Evolutionary conservation across 345 rosid species (phyloP).

Genomic region (Eucalyptus dawsonii): DNA sequence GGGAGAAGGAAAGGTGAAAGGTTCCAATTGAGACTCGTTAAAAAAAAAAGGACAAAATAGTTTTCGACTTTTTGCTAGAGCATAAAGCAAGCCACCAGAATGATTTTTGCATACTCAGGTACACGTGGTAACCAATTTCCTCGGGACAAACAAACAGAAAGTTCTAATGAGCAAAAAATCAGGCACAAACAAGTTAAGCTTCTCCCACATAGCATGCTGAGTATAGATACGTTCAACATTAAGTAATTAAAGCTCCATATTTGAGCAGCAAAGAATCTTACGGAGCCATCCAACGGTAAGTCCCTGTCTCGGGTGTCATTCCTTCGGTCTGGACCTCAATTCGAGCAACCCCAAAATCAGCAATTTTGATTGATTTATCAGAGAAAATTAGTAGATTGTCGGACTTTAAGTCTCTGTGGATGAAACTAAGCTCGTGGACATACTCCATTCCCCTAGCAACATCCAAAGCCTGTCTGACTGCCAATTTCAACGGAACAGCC

Average conservation of each 20-base stretch:
- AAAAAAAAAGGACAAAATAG: neutral
- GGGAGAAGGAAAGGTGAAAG: neutral
- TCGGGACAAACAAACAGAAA: neutral
- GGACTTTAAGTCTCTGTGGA: constrained; percentile 33
- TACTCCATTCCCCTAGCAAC: constrained; percentile 38
- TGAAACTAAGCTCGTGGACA: constrained; percentile 19
- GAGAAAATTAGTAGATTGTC: constrained; percentile 24
- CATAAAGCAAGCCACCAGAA: neutral
- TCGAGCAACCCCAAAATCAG: constrained; percentile 38
- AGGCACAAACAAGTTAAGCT: neutral
- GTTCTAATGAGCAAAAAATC: neutral
- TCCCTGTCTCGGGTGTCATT: constrained; percentile 41
- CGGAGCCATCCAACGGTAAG: constrained; percentile 51
- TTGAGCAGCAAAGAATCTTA: constrained; percentile 4
- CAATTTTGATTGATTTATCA: constrained; percentile 34
- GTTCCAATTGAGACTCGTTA: neutral
- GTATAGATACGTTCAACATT: neutral
- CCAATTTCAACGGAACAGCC: constrained; percentile 22
- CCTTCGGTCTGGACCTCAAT: constrained; percentile 39
- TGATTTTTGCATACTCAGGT: neutral
- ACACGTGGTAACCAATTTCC: neutral
- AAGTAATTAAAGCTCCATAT: neutral
- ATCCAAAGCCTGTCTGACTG: constrained; percentile 33
- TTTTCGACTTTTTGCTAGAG: neutral
- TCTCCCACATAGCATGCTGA: neutral